Evolutionary conservation across 2,329 filamentous ascomycete species (phyloP).

Genomic region (Botryotinia narcissicola): DNA sequence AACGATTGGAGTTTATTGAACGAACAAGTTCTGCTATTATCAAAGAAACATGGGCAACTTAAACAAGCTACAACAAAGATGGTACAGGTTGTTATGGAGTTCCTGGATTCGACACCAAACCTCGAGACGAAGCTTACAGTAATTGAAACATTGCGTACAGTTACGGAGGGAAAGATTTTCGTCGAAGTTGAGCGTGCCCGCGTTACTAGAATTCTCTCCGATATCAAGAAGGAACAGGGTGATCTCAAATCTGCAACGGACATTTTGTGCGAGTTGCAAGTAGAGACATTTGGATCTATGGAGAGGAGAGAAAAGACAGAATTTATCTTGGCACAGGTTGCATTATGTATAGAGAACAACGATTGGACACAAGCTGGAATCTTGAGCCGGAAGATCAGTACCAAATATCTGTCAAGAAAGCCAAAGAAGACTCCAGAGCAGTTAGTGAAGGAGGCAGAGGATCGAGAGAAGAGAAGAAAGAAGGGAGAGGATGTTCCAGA

Average conservation of each 20-base stretch:
- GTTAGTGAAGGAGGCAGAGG: slow-evolving; percentile 86
- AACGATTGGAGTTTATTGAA: slow-evolving; percentile 94
- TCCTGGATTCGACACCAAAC: slow-evolving; percentile 81
- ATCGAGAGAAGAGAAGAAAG: slow-evolving; percentile 80
- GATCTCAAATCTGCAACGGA: slow-evolving; percentile 88
- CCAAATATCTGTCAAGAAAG: slow-evolving; percentile 83
- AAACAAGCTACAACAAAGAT: slow-evolving; percentile 99
- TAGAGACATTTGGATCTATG: slow-evolving; percentile 99
- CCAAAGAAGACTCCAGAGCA: slow-evolving; percentile 88
- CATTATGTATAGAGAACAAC: slow-evolving; percentile 88
- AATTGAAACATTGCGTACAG: slow-evolving; percentile 92
- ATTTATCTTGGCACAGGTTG: slow-evolving; percentile 94
- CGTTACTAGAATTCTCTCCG: slow-evolving; percentile 88
- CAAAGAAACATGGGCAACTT: slow-evolving; percentile 99
- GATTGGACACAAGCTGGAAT: slow-evolving; percentile 97
- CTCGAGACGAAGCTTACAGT: slow-evolving; percentile 86
- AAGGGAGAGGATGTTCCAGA: slow-evolving; percentile 75
- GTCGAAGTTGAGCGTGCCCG: slow-evolving; percentile 97
- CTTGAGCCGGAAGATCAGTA: slow-evolving; percentile 94
- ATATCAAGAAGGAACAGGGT: slow-evolving; percentile 96
- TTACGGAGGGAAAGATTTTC: slow-evolving; percentile 99
- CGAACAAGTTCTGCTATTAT: slow-evolving; percentile 91
- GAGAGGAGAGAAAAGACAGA: slow-evolving; percentile 95
- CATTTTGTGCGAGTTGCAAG: slow-evolving; percentile 93
- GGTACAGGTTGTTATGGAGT: slow-evolving; percentile 94